Evolutionary conservation across 306 rosid species (phyloP).

Genomic region (Gleditsia sinensis): DNA sequence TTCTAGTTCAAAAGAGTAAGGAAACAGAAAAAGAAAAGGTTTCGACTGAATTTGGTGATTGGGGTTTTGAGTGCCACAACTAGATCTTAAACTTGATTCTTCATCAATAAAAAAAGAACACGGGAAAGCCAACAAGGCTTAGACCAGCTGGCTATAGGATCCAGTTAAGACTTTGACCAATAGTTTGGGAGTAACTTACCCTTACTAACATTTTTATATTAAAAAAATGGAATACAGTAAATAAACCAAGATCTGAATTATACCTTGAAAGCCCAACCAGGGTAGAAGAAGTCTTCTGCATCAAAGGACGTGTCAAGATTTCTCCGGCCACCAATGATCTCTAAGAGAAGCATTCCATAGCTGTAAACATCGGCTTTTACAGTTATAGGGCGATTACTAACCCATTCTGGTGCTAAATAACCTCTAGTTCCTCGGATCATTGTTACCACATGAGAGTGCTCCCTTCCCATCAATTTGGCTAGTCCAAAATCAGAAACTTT

Average conservation of each 20-base stretch:
- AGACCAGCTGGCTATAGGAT: too few species aligned
- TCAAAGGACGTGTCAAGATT: constrained; percentile 88
- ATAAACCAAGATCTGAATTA: neutral
- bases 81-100: neutral
- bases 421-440: constrained; percentile 98
- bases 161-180: too few species aligned
- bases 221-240: neutral
- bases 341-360: constrained; percentile 92
- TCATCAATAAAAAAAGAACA: constrained; percentile 1
- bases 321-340: constrained; percentile 93
- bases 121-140: too few species aligned
- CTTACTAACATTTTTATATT: too few species aligned
- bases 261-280: constrained; percentile 98
- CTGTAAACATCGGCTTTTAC: constrained; percentile 97
- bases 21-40: too few species aligned
- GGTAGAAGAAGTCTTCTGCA: constrained; percentile 87
- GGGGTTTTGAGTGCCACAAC: neutral
- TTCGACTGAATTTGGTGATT: neutral
- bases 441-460: constrained; percentile 91
- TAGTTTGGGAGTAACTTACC: too few species aligned
- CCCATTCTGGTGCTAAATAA: constrained; percentile 97
- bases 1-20: neutral
- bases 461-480: constrained; percentile 95
- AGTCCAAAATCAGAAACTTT: constrained; percentile 95
- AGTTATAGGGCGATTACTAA: constrained; percentile 89